Base-by-base conservation (phyloP, 495 filamentous ascomycete genomes). In the Staphylotrichum tortipilum region DNA sequence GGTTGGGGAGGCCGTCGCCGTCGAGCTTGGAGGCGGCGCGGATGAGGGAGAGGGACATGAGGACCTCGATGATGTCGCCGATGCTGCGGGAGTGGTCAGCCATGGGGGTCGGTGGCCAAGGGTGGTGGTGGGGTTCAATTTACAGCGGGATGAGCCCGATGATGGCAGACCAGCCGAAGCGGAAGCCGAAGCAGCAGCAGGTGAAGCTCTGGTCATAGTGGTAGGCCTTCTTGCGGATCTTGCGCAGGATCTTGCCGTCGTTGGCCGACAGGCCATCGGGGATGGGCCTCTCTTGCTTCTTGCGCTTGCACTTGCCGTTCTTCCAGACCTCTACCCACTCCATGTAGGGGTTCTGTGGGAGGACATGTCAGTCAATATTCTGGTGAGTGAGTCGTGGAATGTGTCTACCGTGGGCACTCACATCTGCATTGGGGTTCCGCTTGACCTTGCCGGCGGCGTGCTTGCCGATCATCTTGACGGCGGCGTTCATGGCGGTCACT, bases 141-240 rank as follows among this genome's bases (percentile, higher is more conserved):
- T 69, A 88, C 75, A 77, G 76, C 45, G 92, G 92, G 36, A 96
- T 61, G 30, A 95, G 55, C 7, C 81, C 91, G 56, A 96, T 85
- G 44, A 95, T 74, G 57, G 78, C 81, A 26, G 82, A 78, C 84
- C 86, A 92, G 17, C 91, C 91, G 61, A 96, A 84, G 46, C 80
- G 75, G 44, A 94, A 73, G 18, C 85, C 84, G 53, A 81, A 78
- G 60, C 84, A 76, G 59, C 79, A 76, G 60, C 78, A 89, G 64
- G 84, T 74, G 51, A 73, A 76, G 18, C 51, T 35, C 75, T 83
- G 83, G 66, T 98, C 92, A 31, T 94, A 78, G 19, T 74, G 69
- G 66, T 94, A 92, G 23, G 92, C 90, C 49, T 82, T 75, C 53
- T 80, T 73, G 58, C 91, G 88, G 55, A 94, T 85, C 38, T 81